A percentile compares a stretch with the other conserved stretches of the same genome.
These are phyloP conservation scores for Diplodia scrobiculata DNA, from an alignment of 2,329 filamentous ascomycete genomes.

Conservation along the genomic window DNA sequence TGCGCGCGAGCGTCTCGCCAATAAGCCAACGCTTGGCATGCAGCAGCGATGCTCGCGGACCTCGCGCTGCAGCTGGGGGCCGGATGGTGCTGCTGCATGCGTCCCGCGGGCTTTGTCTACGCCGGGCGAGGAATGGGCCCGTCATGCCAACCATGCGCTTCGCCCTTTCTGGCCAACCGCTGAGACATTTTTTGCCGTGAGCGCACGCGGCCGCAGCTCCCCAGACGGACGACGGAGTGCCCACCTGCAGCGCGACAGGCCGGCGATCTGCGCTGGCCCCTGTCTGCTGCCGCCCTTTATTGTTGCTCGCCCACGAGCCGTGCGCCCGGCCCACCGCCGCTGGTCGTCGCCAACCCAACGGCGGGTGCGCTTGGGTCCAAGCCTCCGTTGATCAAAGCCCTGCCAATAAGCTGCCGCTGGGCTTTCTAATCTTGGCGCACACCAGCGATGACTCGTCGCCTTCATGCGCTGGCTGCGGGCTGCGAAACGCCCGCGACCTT, in stretches of 20 bases:
- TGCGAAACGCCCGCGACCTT: conserved; percentile 24
- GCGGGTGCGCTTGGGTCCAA: not conserved
- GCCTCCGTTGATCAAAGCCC: not conserved
- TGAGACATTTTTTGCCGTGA: conserved; percentile 6
- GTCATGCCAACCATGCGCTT: conserved; percentile 1
- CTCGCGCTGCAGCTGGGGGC: conserved; percentile 14
- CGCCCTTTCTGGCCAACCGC: conserved; percentile 8
- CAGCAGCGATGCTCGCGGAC: conserved; percentile 16
- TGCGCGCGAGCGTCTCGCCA: conserved; percentile 6
- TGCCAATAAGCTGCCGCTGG: conserved; percentile 16
- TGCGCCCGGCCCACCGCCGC: not conserved
- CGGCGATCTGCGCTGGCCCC: not conserved
- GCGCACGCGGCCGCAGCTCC: conserved; percentile 4
- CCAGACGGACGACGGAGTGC: not conserved
- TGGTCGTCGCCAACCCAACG: not conserved
- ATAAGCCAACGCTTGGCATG: conserved; percentile 2
- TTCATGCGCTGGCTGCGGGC: conserved; percentile 19
- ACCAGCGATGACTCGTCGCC: conserved; percentile 22
- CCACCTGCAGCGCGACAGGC: no score
- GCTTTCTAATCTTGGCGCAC: conserved; percentile 8
- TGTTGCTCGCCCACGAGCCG: conserved; percentile 17
- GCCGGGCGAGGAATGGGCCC: conserved; percentile 17
- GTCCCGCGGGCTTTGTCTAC: conserved; percentile 12
- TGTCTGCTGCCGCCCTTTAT: not conserved
- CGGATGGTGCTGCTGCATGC: conserved; percentile 26